Conservation (phyloP, 73 alveolate genomes). For the Uronychia setigera region DNA sequence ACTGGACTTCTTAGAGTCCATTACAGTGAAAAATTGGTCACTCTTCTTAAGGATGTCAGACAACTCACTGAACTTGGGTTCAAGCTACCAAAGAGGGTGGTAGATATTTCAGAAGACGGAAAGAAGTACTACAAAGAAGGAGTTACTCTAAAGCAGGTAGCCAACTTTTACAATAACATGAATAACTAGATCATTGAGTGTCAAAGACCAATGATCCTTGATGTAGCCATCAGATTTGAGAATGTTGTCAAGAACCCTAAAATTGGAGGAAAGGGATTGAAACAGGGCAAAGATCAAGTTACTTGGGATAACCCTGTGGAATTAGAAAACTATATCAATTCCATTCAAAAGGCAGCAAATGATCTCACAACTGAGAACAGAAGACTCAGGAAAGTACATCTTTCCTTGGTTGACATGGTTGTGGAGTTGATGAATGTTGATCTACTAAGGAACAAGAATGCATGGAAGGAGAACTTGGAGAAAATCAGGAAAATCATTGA, state of each 20-base stretch:
- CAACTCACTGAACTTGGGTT: conserved; percentile 94
- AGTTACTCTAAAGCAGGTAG: conserved; percentile 93
- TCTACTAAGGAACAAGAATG: conserved; percentile 86
- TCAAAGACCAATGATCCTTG: conserved; percentile 94
- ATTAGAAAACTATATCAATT: conserved; percentile 89
- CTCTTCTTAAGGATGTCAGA: conserved; percentile 94
- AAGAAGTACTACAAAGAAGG: conserved; percentile 97
- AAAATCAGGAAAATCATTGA: conserved; percentile 86
- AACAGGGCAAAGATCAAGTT: conserved; percentile 58
- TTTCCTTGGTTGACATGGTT: conserved; percentile 80
- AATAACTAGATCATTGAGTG: conserved; percentile 95
- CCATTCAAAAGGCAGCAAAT: conserved; percentile 94
- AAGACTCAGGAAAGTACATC: conserved; percentile 94
- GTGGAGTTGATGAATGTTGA: conserved; percentile 86
- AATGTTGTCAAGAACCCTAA: conserved; percentile 78
- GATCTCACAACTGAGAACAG: conserved; percentile 93
- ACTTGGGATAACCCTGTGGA: conserved; percentile 91
- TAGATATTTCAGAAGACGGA: conserved; percentile 85
- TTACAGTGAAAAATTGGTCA: conserved; percentile 93
- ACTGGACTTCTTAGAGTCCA: conserved; percentile 96
- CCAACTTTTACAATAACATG: conserved; percentile 97
- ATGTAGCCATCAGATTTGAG: conserved; percentile 95
- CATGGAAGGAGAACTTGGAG: conserved; percentile 95
- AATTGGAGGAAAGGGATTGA: conserved; percentile 69
- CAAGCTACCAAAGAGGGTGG: conserved; percentile 82